Evolutionary conservation across 163 green algal genomes (phyloP), one percentile per base, ranked within the genome.

Genomic region (Chlamydomonas reinhardtii): DNA sequence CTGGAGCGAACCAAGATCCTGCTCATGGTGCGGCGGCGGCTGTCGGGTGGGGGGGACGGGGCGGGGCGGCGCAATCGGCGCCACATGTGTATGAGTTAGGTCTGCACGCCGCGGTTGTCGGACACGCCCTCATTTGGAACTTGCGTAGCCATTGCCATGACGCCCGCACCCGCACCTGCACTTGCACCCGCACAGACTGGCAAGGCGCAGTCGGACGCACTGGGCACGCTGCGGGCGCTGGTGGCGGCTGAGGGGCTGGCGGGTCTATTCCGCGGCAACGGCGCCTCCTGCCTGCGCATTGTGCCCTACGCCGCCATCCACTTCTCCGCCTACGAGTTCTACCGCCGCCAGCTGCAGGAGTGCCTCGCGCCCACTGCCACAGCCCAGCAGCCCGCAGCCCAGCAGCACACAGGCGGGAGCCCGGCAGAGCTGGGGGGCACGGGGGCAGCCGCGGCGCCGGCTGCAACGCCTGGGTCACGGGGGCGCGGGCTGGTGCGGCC

Each of bases 1-100:
- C 73, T 98, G n/a, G 97, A 99, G 79, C 90, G 97, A 2, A 94
- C 94, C 17, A 99, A 99, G 77, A 98, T 99, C 80, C 90, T 99
- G 11, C 97, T 98, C 35, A 97, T 98, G 90, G 94, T 96, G 43
- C 59, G 75, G 29, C 29, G 65, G 65, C 61, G 25, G 25, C 24
- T 68, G 11, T 68, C 20, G 19, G 17, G 24, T 48, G 8, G 39
- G 39, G 39, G 5, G 5, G 8, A 8, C 5, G 39, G 39, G 8
- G 39, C 5, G 39, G 39, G 39, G 39, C 39, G 8, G 39, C 39
- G 39, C 39, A 48, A 48, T 48, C 5, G 8, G n/a, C n/a, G n/a
- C n/a, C n/a, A n/a, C n/a, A n/a, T n/a, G n/a, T n/a, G n/a, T n/a
- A n/a, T n/a, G n/a, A n/a, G n/a, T n/a, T n/a, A n/a, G n/a, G n/a